Evolutionary conservation across 108 stramenopile genomes (phyloP).

Genomic region (Stephanodiscus minutulus): DNA sequence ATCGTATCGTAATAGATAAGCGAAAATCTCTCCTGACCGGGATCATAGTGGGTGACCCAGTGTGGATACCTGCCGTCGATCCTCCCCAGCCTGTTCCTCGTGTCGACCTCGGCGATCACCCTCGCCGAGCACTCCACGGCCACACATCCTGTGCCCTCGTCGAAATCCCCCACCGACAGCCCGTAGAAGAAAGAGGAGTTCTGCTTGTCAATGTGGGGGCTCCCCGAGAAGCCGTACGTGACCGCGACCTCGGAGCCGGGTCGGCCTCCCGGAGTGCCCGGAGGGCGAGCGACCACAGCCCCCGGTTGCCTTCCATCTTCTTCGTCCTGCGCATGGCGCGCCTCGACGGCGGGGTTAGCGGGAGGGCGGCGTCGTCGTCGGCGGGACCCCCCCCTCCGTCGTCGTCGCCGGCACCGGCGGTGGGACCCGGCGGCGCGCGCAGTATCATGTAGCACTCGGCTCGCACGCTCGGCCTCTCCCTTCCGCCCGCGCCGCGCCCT

Average conservation of each 20-base stretch:
- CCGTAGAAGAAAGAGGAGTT: constrained; percentile 50
- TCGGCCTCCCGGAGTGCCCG: constrained; percentile 38
- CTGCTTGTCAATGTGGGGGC: constrained; percentile 56
- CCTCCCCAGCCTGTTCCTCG: constrained; percentile 41
- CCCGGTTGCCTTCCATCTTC: constrained; percentile 29
- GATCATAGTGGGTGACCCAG: constrained; percentile 42
- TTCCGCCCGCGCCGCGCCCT: constrained; percentile 6
- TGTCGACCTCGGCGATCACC: constrained; percentile 37
- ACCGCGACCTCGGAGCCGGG: constrained; percentile 50
- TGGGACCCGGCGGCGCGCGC: constrained; percentile 15
- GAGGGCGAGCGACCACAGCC: constrained; percentile 45
- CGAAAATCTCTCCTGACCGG: constrained; percentile 27
- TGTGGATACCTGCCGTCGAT: constrained; percentile 55
- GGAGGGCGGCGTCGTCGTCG: not conserved
- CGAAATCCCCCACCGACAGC: constrained; percentile 37
- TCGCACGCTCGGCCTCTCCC: constrained; percentile 33
- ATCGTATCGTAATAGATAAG: constrained; percentile 44
- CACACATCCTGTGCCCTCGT: constrained; percentile 41
- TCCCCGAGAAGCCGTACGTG: constrained; percentile 47
- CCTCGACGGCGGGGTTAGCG: not conserved
- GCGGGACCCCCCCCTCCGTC: constrained; percentile 12
- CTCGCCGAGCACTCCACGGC: constrained; percentile 38
- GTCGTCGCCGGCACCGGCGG: not conserved
- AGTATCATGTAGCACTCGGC: constrained; percentile 49
- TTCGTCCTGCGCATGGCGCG: constrained; percentile 18